Percentiles rank a stretch among this genome's conserved stretches.
phyloP scores from a whole-genome alignment of 176 grass and related monocot species.

The Pharus latifolius region DNA sequence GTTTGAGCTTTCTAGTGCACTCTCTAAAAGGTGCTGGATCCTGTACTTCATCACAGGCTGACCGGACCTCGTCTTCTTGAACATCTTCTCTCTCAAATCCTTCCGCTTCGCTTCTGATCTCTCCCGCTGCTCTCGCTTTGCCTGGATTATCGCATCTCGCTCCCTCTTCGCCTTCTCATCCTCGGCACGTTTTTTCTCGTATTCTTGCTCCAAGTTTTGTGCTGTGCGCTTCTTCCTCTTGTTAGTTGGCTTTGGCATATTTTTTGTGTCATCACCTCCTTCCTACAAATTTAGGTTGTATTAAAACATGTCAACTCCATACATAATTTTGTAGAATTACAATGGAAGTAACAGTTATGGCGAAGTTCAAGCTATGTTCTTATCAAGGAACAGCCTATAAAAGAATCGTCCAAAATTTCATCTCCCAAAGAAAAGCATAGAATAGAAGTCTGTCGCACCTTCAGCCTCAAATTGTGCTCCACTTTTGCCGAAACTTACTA shows the following conservation, averaged over 20 bases:
- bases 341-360: neutral
- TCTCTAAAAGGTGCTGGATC: constrained; percentile 75
- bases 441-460: neutral
- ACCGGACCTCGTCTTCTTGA: constrained; percentile 83
- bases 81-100: constrained; percentile 66
- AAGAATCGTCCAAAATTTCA: neutral
- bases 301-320: neutral
- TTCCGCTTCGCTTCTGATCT: constrained; percentile 53
- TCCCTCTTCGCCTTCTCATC: constrained; percentile 67
- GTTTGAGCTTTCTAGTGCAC: constrained; percentile 42
- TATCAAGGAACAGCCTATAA: neutral
- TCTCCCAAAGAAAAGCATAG: neutral
- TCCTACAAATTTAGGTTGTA: constrained; percentile 7
- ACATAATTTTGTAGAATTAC: neutral
- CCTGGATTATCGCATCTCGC: constrained; percentile 39
- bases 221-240: constrained; percentile 35
- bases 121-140: constrained; percentile 40
- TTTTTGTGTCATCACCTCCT: constrained; percentile 13
- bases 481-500: neutral
- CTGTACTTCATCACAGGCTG: constrained; percentile 87
- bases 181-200: constrained; percentile 63
- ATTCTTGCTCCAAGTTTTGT: constrained; percentile 62
- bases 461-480: neutral
- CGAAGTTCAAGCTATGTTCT: neutral
- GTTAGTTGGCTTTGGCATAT: constrained; percentile 11